Conservation (phyloP, 2,329 filamentous ascomycete genomes). For the Ophiostoma pallidulum region DNA sequence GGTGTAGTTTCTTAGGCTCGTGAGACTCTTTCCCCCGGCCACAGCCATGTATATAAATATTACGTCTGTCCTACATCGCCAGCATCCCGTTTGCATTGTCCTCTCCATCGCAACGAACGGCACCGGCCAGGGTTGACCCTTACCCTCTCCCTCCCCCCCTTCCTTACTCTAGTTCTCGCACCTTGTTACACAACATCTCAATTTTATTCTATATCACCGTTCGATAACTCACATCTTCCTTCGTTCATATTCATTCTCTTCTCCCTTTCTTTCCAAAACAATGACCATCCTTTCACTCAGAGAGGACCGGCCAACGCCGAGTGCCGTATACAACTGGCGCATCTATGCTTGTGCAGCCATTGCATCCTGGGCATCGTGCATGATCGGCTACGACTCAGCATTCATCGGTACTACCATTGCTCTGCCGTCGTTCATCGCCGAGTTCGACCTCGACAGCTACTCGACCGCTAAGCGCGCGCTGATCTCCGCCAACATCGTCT, state of each 20-base stretch:
- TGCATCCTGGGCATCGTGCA: slow-evolving; percentile 47
- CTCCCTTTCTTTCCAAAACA: slow-evolving; percentile 1
- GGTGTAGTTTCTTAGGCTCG: too few relatives aligned
- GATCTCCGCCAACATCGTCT: slow-evolving; percentile 67
- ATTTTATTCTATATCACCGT: too few relatives aligned
- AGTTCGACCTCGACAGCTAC: slow-evolving; percentile 55
- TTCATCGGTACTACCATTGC: slow-evolving; percentile 73
- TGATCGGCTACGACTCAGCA: slow-evolving; percentile 57
- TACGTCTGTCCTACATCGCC: too few relatives aligned
- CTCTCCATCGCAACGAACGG: slow-evolving; percentile 18
- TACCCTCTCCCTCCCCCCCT: too few relatives aligned
- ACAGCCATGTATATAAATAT: too few relatives aligned
- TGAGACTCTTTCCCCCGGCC: too few relatives aligned
- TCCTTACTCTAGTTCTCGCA: too few relatives aligned
- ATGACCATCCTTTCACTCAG: slow-evolving; percentile 38
- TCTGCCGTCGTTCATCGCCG: slow-evolving; percentile 56
- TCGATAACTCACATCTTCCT: too few relatives aligned
- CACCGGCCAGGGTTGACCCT: too few relatives aligned
- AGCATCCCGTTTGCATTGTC: too few relatives aligned
- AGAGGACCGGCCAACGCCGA: slow-evolving; percentile 48
- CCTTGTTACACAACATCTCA: too few relatives aligned
- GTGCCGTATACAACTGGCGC: slow-evolving; percentile 51
- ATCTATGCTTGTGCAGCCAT: slow-evolving; percentile 45
- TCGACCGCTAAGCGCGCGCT: slow-evolving; percentile 40
- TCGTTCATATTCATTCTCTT: too few relatives aligned